Evolutionary conservation across 2,329 filamentous ascomycete genomes (phyloP).

Genomic region (Madurella mycetomatis): DNA sequence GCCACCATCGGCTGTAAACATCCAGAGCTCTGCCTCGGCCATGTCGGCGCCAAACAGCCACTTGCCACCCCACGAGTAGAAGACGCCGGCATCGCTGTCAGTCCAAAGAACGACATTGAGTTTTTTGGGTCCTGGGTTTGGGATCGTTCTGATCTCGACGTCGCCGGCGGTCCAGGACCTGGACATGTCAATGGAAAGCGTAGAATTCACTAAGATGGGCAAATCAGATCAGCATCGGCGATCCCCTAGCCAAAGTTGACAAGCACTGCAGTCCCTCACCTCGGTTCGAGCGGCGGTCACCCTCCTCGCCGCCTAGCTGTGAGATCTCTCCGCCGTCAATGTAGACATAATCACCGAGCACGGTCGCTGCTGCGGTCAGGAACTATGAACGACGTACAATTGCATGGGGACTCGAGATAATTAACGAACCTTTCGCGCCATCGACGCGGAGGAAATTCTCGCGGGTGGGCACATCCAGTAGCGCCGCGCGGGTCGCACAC

Average conservation of each 20-base stretch:
- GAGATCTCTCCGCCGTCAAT: slow-evolving; percentile 21
- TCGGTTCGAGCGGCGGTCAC: not conserved
- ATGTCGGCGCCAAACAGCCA: slow-evolving; percentile 7
- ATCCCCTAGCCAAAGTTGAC: not conserved
- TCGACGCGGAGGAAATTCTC: slow-evolving; percentile 12
- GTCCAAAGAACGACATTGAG: slow-evolving; percentile 12
- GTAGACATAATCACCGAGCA: slow-evolving; percentile 21
- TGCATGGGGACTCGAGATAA: no score
- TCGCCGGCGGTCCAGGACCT: slow-evolving; percentile 16
- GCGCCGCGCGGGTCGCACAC: not conserved
- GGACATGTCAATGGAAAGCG: slow-evolving; percentile 22
- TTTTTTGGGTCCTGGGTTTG: slow-evolving; percentile 6
- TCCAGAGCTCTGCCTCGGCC: slow-evolving; percentile 13
- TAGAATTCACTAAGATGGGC: slow-evolving; percentile 17
- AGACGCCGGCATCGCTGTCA: not conserved
- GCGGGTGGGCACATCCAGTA: slow-evolving; percentile 7
- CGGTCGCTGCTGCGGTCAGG: slow-evolving; percentile 10
- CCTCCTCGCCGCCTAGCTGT: slow-evolving; percentile 10
- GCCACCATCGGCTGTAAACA: slow-evolving; percentile 16
- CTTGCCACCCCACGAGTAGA: slow-evolving; percentile 20
- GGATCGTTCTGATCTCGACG: slow-evolving; percentile 3
- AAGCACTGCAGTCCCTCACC: not conserved
- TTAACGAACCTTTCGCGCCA: slow-evolving; percentile 5
- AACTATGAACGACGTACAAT: not conserved
- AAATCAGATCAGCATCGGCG: not conserved